Conservation (phyloP, 2,329 filamentous ascomycete genomes). For the Phyllosticta citriasiana region DNA sequence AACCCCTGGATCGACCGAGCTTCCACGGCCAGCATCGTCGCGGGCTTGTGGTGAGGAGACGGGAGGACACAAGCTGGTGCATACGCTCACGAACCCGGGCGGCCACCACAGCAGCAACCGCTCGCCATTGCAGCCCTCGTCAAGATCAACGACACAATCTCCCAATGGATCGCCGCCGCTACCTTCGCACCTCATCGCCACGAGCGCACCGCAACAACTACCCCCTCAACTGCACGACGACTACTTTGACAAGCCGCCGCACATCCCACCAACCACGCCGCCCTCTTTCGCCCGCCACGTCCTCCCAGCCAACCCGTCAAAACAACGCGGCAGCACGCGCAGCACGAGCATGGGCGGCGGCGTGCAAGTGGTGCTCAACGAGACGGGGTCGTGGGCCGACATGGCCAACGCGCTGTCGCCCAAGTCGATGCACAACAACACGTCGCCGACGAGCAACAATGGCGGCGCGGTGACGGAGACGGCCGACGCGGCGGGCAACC, state of each 20-base stretch:
- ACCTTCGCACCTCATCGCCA: slow-evolving; percentile 19
- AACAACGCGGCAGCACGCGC: slow-evolving; percentile 52
- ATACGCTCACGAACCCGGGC: slow-evolving; percentile 23
- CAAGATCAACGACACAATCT: slow-evolving; percentile 36
- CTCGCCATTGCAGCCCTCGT: neutral
- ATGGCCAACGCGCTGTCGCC: slow-evolving; percentile 70
- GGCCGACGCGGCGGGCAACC: neutral
- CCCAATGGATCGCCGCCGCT: slow-evolving; percentile 39
- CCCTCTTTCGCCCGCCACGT: slow-evolving; percentile 23
- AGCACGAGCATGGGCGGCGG: slow-evolving; percentile 72
- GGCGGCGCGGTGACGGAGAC: slow-evolving; percentile 20
- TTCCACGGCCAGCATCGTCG: slow-evolving; percentile 22
- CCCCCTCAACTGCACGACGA: slow-evolving; percentile 9
- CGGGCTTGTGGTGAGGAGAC: slow-evolving; percentile 25
- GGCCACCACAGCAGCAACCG: neutral
- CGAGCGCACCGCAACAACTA: slow-evolving; percentile 19
- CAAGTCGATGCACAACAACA: slow-evolving; percentile 30
- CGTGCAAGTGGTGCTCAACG: slow-evolving; percentile 83
- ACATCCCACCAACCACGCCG: slow-evolving; percentile 17
- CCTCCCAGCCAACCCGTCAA: slow-evolving; percentile 26
- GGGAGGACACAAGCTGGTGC: slow-evolving; percentile 24
- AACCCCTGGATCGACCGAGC: slow-evolving; percentile 18
- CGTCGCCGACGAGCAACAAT: slow-evolving; percentile 1
- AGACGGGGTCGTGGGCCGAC: slow-evolving; percentile 82
- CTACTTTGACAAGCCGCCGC: slow-evolving; percentile 11